Evolutionary conservation across 306 rosid genomes (phyloP).

Genomic region (Argentina anserina): DNA sequence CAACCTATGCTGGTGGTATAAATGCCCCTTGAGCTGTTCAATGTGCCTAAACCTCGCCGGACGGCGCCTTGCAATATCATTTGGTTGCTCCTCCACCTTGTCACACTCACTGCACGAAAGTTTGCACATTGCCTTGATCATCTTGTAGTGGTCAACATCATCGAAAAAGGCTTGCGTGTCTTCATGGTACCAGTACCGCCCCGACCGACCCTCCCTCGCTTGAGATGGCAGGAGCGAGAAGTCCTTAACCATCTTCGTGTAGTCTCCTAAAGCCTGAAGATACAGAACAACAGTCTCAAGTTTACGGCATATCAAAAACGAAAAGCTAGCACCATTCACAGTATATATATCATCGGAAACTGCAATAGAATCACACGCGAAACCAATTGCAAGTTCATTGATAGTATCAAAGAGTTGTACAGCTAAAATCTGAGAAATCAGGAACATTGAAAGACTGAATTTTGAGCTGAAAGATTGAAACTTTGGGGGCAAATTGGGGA

Average conservation of each 20-base stretch:
- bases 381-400: neutral
- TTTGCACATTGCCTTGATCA: conserved; percentile 62
- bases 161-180: conserved; percentile 46
- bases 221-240: conserved; percentile 45
- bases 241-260: conserved; percentile 45
- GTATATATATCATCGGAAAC: neutral
- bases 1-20: conserved; percentile 74
- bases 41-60: conserved; percentile 57
- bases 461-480: neutral
- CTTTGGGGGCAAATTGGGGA: neutral
- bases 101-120: conserved; percentile 82
- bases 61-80: conserved; percentile 58
- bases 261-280: conserved; percentile 55
- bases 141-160: conserved; percentile 55
- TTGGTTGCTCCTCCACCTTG: conserved; percentile 68
- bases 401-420: no score
- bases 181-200: conserved; percentile 51
- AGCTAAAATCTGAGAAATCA: neutral
- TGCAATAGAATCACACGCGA: neutral
- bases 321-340: neutral
- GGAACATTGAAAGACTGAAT: neutral
- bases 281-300: neutral
- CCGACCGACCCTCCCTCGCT: conserved; percentile 42
- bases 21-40: conserved; percentile 87
- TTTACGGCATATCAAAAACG: no score